Base-by-base conservation (phyloP, 495 filamentous ascomycete genomes). In the Aspergillus leporis region DNA sequence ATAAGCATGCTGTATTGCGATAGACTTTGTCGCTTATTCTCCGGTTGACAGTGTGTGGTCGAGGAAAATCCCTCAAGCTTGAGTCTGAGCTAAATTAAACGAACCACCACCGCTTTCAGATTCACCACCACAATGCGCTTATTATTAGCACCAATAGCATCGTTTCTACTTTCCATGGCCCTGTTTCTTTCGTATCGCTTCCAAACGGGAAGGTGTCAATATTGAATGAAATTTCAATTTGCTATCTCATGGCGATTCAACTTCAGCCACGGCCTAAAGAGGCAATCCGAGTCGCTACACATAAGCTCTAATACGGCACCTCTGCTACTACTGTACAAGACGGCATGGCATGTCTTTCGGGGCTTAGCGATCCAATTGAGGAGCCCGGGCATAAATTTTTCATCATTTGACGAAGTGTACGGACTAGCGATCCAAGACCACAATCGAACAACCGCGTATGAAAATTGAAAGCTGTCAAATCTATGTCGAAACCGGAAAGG, bases 41-140 rank as follows among this genome's bases (percentile, higher is more conserved):
- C 41, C 41, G 41, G n/a, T 14, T 9, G n/a, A 14, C 41, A 14
- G 14, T 45, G 5, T 47, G 43, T 47, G 43, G 43, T 23, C 10
- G 43, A 9, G 19, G 43, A 47, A 47, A 47, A 47, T 47, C 19
- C 43, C 43, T 47, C 43, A n/a, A 47, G 43, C 40, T 18, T 43
- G 9, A 18, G 13, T 1, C 3, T 43, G 9, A 36, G 4, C 34
- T 8, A 36, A 36, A 45, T 19, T 45, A 18, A 45, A 45, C 41
- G 5, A 18, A 45, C 14, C 41, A 4, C 41, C 41, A 14, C 41
- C 18, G 41, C 41, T n/a, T 45, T 45, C 41, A 45, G 16, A 19
- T 45, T 45, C 41, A 45, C 16, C 41, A 18, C n/a, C 41, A 28
- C 25, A 28, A 28, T 47, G 43, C 43, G 43, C 12, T 6, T 21